Conservation (phyloP, 345 rosid genomes). For the Eucalyptus pumila region DNA sequence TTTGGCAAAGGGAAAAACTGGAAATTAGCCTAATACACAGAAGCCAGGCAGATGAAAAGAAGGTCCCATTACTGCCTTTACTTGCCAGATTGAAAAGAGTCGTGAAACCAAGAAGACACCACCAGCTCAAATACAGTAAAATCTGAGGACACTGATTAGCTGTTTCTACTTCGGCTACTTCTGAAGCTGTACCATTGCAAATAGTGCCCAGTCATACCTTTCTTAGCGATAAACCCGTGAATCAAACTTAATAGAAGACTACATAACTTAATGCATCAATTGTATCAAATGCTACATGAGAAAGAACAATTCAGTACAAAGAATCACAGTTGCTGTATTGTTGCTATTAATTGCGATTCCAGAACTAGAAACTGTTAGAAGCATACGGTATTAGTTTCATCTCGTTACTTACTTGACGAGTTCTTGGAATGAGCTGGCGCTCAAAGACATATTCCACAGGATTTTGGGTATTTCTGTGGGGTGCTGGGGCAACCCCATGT, state of each 20-base stretch:
- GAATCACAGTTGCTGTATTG: not conserved
- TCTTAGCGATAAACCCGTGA: not conserved
- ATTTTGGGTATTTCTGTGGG: slow-evolving; percentile 38
- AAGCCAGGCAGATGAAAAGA: not conserved
- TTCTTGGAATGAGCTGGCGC: slow-evolving; percentile 57
- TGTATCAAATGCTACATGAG: not conserved
- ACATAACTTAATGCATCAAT: not conserved
- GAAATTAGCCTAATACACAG: not conserved
- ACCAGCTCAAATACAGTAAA: not conserved
- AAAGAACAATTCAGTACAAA: not conserved
- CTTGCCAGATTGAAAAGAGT: not conserved
- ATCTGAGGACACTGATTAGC: not conserved
- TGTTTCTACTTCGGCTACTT: not conserved
- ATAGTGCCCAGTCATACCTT: not conserved
- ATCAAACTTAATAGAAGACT: not conserved
- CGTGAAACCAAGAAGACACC: not conserved
- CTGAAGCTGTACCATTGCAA: not conserved
- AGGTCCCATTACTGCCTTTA: not conserved
- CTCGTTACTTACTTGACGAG: slow-evolving; percentile 14
- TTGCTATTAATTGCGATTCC: not conserved
- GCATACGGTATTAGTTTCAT: not conserved
- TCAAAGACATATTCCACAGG: slow-evolving; percentile 59
- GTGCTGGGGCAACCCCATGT: slow-evolving; percentile 49
- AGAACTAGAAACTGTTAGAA: not conserved
- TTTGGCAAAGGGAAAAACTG: not conserved